Base-by-base conservation (phyloP, 345 rosid species). In the Eucalyptus microcorys region DNA sequence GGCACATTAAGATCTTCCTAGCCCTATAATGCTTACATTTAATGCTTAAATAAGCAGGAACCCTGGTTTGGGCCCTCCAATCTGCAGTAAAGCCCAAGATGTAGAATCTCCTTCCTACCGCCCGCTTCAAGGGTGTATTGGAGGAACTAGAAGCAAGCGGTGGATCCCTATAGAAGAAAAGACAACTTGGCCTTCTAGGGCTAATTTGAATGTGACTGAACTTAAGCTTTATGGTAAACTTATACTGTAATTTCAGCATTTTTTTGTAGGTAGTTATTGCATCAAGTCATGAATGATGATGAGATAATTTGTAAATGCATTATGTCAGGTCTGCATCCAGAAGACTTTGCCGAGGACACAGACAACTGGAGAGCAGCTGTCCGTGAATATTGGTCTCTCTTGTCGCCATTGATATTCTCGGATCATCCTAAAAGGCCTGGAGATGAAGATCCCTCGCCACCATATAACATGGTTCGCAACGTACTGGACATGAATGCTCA, bases 341-440 rank as follows among this genome's bases (percentile, higher is more conserved):
- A 96, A 89, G 98, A 94, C 83, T 90, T 96, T 50, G 61, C 84
- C 14, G 99, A 96, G 92, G 99, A 98, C 88, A 86, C 90, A 49
- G 95, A 89, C 84, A 94, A 87, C 88, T 96, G 97, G 97, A 97
- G 87, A 89, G 30, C 87, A 85, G 93, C 96, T 79, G 93, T 96
- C 68, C 88, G 90, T 81, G 95, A 98, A 90, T 97, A 94, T 91
- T 98, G 99, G 99, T 97, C 99, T 21, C 98, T 98, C 90, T 92
- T 98, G 87, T 98, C 99, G 10, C 99, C 99, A 10, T 85, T 98
- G 87, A 96, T 98, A 93, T 98, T 98, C 96, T 98, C 99, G 2
- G 99, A 98, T 94, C 99, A 98, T 92, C 99, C 99, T 24, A 98
- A 98, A 91, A 96, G 99, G 93, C 99, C 99, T 12, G 99, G 99